phyloP scores from a whole-genome alignment of 73 alveolate species.

The Paramecium sonneborni region DNA sequence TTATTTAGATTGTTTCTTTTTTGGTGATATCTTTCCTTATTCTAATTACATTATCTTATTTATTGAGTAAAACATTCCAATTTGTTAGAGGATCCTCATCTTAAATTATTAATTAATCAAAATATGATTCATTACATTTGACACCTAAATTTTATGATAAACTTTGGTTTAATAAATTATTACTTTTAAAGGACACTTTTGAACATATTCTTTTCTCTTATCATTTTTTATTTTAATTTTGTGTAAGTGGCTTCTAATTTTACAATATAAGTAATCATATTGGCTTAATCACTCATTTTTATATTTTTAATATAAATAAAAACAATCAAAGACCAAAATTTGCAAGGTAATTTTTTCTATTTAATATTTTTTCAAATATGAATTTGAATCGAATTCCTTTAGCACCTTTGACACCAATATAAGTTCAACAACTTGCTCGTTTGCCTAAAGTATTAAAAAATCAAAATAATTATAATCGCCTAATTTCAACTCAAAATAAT shows the following conservation, averaged over 20 bases:
- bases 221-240: not conserved
- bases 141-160: not conserved
- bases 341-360: not conserved
- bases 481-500: no score
- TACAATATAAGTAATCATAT: not conserved
- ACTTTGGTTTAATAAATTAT: not conserved
- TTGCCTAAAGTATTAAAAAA: not conserved
- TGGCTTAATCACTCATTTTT: constrained; percentile 12
- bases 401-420: not conserved
- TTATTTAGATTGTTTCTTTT: not conserved
- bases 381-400: not conserved
- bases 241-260: not conserved
- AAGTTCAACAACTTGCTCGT: no score
- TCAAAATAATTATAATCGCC: no score
- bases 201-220: not conserved
- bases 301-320: not conserved
- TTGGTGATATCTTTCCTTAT: not conserved
- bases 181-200: not conserved
- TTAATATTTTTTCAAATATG: not conserved
- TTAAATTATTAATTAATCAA: not conserved
- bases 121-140: not conserved
- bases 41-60: not conserved
- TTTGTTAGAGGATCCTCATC: not conserved
- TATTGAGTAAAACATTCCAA: not conserved
- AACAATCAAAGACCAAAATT: not conserved